A percentile compares a stretch with the other conserved stretches of the same genome.
Conservation (phyloP, 495 filamentous ascomycete species). For the Astrocystis sublimbata region DNA sequence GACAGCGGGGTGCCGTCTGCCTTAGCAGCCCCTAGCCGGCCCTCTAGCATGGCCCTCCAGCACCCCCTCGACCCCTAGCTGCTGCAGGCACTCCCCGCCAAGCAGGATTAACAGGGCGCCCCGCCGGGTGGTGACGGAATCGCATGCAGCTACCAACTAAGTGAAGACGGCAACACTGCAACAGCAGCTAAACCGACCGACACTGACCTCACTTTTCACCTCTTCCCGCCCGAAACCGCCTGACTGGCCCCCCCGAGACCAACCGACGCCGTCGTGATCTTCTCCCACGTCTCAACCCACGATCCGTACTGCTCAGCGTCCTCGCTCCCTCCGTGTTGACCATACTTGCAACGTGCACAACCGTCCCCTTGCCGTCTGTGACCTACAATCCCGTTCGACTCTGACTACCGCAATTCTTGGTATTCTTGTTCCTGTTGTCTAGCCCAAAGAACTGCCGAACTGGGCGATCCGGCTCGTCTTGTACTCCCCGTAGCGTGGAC, state of each 20-base stretch:
- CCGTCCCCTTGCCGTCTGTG: too few species aligned
- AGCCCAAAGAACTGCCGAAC: conserved; percentile 8
- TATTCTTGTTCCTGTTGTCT: neutral
- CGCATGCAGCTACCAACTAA: conserved; percentile 28
- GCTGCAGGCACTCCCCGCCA: neutral
- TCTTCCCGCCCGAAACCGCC: too few species aligned
- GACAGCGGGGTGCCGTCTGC: neutral
- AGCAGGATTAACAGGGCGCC: conserved; percentile 4
- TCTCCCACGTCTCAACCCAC: neutral
- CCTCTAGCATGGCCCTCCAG: too few species aligned
- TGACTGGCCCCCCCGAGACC: too few species aligned
- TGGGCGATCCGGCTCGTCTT: neutral
- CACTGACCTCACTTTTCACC: too few species aligned
- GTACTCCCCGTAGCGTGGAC: neutral
- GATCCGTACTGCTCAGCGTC: neutral
- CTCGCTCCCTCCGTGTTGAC: too few species aligned
- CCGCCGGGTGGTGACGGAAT: conserved; percentile 32
- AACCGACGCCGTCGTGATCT: conserved; percentile 12
- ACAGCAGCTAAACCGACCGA: too few species aligned
- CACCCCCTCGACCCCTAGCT: too few species aligned
- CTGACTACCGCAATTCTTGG: neutral
- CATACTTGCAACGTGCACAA: too few species aligned
- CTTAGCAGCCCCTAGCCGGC: too few species aligned
- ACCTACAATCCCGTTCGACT: conserved; percentile 5
- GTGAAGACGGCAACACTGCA: too few species aligned